Evolutionary conservation across 352 stramenopile genomes (phyloP), one percentile per base, ranked within the genome.

Genomic region (Blastocystis hominis): DNA sequence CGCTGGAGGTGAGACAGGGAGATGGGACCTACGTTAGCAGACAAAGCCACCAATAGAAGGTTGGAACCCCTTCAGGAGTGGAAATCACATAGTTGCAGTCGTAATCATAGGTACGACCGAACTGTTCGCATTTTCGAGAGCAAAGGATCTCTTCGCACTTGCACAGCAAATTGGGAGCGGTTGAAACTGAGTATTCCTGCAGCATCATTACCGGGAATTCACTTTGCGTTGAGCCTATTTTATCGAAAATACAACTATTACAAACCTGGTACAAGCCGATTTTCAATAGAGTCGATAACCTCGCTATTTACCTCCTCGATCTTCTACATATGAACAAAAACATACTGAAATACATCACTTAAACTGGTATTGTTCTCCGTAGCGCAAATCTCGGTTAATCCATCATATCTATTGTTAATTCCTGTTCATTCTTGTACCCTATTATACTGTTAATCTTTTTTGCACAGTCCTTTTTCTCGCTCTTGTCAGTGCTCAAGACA

Each of bases 141-240:
- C n/a, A 13, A 15, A 84, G 50, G 2, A 84, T 66, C 47, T 84
- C 72, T 47, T 84, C 72, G 44, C 72, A 84, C 20, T 50, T n/a
- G 15, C 46, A 47, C 20, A 53, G 34, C 3, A 84, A 9, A 44
- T 84, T 47, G n/a, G 64, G 30, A 10, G 20, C 44, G 3, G 38
- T 6, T 15, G 34, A 53, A 13, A 84, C 20, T 20, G 17, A 2
- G 5, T 47, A 50, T 68, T 64, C 40, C n/a, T 15, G 20, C 40
- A 66, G 13, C 1, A 66, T 42, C 5, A 84, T 47, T 10, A 69
- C 30, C 2, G 72, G 72, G 44, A 84, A 84, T 10, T 42, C 47
- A 13, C 50, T 24, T 44, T 44, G 30, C 30, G 34, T 42, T 34
- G 54, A 68, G 20, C 72, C 72, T 84, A 42, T 15, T 38, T 15